Percentiles rank a stretch among this genome's conserved stretches.
Conservation (phyloP, 2,329 filamentous ascomycete species). For the Microdochium trichocladiopsis region DNA sequence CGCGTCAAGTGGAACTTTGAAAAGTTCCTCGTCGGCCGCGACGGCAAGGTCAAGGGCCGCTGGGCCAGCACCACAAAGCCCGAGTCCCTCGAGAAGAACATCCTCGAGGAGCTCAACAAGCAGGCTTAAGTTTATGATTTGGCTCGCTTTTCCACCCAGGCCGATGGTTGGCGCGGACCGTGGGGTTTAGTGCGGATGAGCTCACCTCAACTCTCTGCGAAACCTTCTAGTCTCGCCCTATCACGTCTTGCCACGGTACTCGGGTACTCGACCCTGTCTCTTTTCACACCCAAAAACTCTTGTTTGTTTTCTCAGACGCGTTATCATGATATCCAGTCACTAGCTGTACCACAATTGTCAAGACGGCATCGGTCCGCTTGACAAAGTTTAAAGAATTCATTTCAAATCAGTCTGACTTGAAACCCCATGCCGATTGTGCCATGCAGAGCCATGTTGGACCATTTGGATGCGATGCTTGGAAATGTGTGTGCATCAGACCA, state of each 20-base stretch:
- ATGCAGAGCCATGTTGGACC: too few species aligned
- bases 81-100: conserved; percentile 66
- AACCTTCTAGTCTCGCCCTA: too few species aligned
- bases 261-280: not conserved
- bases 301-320: too few species aligned
- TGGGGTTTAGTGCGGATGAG: too few species aligned
- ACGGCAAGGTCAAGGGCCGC: conserved; percentile 77
- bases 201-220: too few species aligned
- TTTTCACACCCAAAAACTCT: too few species aligned
- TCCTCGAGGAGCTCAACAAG: conserved; percentile 67
- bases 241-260: too few species aligned
- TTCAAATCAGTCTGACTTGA: not conserved
- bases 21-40: conserved; percentile 85
- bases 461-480: too few species aligned
- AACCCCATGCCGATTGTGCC: too few species aligned
- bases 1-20: conserved; percentile 99
- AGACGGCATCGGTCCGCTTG: not conserved
- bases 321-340: not conserved
- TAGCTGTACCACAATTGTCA: not conserved
- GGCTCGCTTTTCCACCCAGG: too few species aligned
- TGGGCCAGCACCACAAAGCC: conserved; percentile 90
- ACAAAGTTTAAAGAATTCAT: not conserved
- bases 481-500: too few species aligned
- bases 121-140: conserved; percentile 29
- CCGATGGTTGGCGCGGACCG: too few species aligned